phyloP scores from a whole-genome alignment of 805 yeast genomes.

The Starmera dryadoides region DNA sequence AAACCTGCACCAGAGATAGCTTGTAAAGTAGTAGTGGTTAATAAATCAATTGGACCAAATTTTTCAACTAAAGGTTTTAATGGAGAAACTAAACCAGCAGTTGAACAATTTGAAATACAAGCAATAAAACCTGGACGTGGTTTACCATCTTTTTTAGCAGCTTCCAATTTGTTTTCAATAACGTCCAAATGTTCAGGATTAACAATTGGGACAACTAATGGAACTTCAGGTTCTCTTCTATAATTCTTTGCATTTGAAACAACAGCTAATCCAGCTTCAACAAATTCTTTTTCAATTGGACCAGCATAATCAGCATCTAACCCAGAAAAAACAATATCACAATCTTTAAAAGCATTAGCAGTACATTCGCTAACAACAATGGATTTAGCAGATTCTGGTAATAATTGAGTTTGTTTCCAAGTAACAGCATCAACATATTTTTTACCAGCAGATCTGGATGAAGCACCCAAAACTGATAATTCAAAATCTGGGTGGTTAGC shows the following conservation, averaged over 20 bases:
- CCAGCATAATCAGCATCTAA: constrained; percentile 93
- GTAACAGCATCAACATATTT: constrained; percentile 75
- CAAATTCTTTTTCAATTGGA: constrained; percentile 79
- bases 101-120: constrained; percentile 96
- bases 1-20: constrained; percentile 99
- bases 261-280: constrained; percentile 72
- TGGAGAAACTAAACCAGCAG: constrained; percentile 97
- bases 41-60: constrained; percentile 84
- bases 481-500: constrained; percentile 88
- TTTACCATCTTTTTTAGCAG: constrained; percentile 48
- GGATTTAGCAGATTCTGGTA: constrained; percentile 62
- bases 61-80: constrained; percentile 85
- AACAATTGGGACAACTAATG: constrained; percentile 90
- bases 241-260: constrained; percentile 95
- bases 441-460: constrained; percentile 90
- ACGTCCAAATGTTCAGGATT: constrained; percentile 85
- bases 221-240: constrained; percentile 82
- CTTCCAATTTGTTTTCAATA: constrained; percentile 49
- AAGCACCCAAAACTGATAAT: constrained; percentile 82
- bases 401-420: constrained; percentile 87
- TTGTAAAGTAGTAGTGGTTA: constrained; percentile 89
- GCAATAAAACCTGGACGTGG: constrained; percentile 74
- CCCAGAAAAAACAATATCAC: constrained; percentile 94
- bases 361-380: constrained; percentile 74
- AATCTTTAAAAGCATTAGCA: constrained; percentile 68